Evolutionary conservation across 2,329 filamentous ascomycete genomes (phyloP).

Genomic region (Fusarium protoensiforme): DNA sequence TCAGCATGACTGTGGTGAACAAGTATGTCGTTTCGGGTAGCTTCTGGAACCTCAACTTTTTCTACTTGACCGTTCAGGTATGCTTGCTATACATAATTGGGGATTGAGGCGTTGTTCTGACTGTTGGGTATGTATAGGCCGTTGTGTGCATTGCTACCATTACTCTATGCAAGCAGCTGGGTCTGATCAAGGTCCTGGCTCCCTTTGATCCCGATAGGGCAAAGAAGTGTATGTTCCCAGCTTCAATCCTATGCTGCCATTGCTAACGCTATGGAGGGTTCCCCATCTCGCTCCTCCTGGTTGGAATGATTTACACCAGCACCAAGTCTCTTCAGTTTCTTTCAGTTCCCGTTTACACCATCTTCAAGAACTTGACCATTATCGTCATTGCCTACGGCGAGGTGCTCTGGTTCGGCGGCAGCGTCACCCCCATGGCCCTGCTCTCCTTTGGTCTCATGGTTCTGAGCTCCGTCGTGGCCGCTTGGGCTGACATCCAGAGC

Average conservation of each 20-base stretch:
- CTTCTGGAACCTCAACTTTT: conserved; percentile 96
- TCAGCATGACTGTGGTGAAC: conserved; percentile 99
- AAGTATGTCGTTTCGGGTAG: conserved; percentile 96
- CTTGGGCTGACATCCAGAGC: conserved; percentile 96
- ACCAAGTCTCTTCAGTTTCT: conserved; percentile 96
- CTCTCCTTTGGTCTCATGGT: conserved; percentile 98
- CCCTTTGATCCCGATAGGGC: conserved; percentile 89
- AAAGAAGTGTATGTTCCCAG: conserved; percentile 77
- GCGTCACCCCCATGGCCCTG: conserved; percentile 85
- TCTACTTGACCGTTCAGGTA: conserved; percentile 94
- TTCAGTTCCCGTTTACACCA: conserved; percentile 98
- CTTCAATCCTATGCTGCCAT: background rate
- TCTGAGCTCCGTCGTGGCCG: conserved; percentile 90
- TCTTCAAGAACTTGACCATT: conserved; percentile 99
- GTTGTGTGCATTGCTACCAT: conserved; percentile 90
- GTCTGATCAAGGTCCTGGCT: conserved; percentile 84
- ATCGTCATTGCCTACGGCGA: conserved; percentile 99
- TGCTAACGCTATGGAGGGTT: conserved; percentile 74
- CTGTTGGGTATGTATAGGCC: conserved; percentile 65
- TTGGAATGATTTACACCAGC: conserved; percentile 99
- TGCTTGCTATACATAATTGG: conserved; percentile 39
- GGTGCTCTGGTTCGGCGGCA: conserved; percentile 97
- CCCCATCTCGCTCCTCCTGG: conserved; percentile 92
- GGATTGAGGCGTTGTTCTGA: background rate
- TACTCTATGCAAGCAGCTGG: conserved; percentile 80